These are phyloP conservation scores for Scutellaria minor DNA, from an alignment of 257 asterid genomes.

Conservation along the genomic window DNA sequence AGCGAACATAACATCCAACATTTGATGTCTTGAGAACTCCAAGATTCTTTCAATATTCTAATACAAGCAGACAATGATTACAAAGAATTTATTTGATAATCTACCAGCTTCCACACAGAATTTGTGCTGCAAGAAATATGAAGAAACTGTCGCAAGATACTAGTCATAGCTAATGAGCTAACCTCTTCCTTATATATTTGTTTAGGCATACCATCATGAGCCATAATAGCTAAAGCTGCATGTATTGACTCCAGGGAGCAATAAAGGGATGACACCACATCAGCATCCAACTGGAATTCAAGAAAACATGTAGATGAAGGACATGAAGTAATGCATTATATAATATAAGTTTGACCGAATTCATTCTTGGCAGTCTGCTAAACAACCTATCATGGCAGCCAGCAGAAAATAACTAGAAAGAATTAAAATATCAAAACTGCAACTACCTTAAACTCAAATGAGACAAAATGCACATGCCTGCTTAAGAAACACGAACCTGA, in stretches of 20 bases:
- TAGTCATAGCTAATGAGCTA: conserved; percentile 31
- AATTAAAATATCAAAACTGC: conserved; percentile 19
- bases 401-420: conserved; percentile 18
- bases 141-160: conserved; percentile 30
- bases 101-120: conserved; percentile 26
- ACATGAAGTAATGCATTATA: neutral
- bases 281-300: conserved; percentile 80
- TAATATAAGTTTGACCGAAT: conserved; percentile 6
- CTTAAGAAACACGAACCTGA: conserved; percentile 10
- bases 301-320: conserved; percentile 30
- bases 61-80: conserved; percentile 42
- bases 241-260: conserved; percentile 92
- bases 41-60: conserved; percentile 95
- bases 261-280: conserved; percentile 70
- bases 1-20: conserved; percentile 83
- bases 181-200: conserved; percentile 97
- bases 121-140: conserved; percentile 4
- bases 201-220: conserved; percentile 87
- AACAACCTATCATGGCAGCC: conserved; percentile 28
- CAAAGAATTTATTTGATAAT: conserved; percentile 30
- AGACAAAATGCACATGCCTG: neutral
- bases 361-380: conserved; percentile 20
- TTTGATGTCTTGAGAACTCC: conserved; percentile 96
- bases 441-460: conserved; percentile 22
- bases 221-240: conserved; percentile 91